Evolutionary conservation across 2,329 filamentous ascomycete species (phyloP).

Genomic region (Phyllosticta citribraziliensis): DNA sequence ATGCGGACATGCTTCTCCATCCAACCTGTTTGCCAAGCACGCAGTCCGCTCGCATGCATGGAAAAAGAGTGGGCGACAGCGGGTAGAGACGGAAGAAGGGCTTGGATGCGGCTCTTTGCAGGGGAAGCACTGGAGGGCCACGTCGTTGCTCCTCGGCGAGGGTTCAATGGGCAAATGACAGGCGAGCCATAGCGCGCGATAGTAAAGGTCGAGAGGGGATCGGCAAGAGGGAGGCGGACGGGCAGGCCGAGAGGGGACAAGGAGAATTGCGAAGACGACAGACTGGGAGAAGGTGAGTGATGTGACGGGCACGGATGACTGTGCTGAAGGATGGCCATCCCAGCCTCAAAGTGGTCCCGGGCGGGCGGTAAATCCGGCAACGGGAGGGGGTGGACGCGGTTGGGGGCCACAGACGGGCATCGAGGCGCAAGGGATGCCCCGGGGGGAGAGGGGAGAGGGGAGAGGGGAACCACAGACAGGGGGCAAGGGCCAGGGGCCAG

Average conservation of each 20-base stretch:
- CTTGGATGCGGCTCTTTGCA: neutral
- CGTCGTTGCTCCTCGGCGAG: neutral
- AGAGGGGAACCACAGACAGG: neutral
- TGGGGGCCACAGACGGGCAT: constrained; percentile 3
- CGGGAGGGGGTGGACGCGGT: neutral
- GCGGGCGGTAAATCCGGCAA: constrained; percentile 5
- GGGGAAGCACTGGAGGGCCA: neutral
- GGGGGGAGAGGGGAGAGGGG: neutral
- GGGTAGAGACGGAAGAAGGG: neutral
- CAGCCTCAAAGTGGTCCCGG: constrained; percentile 3
- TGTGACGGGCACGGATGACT: constrained; percentile 5
- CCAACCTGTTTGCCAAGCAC: neutral
- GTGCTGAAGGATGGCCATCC: constrained; percentile 6
- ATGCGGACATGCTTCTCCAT: neutral
- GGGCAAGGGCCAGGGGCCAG: neutral
- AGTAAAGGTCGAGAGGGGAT: neutral
- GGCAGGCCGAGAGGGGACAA: neutral
- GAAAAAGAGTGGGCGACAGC: neutral
- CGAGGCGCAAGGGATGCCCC: neutral
- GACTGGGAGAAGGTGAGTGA: neutral
- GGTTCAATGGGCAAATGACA: neutral
- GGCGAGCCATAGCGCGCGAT: neutral
- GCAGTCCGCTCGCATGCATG: neutral
- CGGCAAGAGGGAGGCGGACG: neutral
- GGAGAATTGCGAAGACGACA: neutral